Conservation (phyloP, 169 alveolate species). For the Cryptosporidium sp. region DNA sequence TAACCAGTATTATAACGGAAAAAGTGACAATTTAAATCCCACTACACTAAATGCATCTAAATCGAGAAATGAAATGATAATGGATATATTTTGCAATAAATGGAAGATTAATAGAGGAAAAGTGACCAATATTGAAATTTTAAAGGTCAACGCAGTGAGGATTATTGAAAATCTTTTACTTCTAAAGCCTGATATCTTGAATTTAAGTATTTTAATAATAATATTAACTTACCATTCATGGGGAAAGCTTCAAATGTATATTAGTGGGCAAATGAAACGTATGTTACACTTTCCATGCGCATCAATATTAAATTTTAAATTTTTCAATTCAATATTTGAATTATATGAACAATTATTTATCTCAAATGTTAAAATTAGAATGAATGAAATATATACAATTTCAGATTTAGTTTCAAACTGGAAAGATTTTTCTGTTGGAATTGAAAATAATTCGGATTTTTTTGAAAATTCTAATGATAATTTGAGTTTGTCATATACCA, state of each 20-base stretch:
- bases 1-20: not conserved
- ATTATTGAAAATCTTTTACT: conserved; percentile 24
- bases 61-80: conserved; percentile 58
- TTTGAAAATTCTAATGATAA: conserved; percentile 5
- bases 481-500: not conserved
- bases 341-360: not conserved
- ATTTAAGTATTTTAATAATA: conserved; percentile 15
- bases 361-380: conserved; percentile 11
- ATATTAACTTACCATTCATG: conserved; percentile 17
- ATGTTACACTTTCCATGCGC: not conserved
- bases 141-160: not conserved
- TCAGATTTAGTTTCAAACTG: not conserved
- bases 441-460: conserved; percentile 3
- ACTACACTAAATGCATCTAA: not conserved
- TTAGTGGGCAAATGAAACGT: not conserved
- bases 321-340: not conserved
- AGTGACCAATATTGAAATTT: not conserved
- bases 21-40: not conserved
- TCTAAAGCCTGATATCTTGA: not conserved
- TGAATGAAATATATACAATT: not conserved
- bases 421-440: not conserved
- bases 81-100: conserved; percentile 47
- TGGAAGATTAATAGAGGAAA: conserved; percentile 20
- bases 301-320: not conserved
- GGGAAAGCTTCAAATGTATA: not conserved